phyloP scores from a whole-genome alignment of 306 rosid species.

The Cicer chorassanicum region DNA sequence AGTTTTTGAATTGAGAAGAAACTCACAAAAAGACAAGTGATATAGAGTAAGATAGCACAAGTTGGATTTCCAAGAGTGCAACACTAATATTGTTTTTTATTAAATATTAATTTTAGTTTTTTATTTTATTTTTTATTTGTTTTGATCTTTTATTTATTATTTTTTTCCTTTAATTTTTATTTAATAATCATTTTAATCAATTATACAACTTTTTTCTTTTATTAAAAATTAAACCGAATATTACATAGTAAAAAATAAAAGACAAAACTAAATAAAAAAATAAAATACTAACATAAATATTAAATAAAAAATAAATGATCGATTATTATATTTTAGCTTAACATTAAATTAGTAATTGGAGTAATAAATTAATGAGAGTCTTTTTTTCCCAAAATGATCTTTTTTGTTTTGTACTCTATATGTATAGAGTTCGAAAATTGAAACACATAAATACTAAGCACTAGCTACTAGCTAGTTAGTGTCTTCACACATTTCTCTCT shows the following conservation, averaged over 20 bases:
- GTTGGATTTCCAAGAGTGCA: constrained; percentile 65
- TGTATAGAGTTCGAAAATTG: constrained; percentile 36
- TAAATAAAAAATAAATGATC: no score
- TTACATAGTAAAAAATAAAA: no score
- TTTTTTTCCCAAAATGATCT: constrained; percentile 52
- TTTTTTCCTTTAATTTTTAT: no score
- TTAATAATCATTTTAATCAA: no score
- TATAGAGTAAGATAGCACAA: background rate
- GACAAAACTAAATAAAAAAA: no score
- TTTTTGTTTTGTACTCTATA: constrained; percentile 57
- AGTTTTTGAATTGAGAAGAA: constrained; percentile 65
- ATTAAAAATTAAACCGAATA: no score
- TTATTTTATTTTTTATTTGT: no score
- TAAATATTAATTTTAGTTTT: no score
- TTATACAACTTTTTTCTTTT: no score
- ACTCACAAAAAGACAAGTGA: constrained; percentile 59
- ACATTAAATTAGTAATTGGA: constrained; percentile 12
- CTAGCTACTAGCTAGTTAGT: constrained; percentile 37
- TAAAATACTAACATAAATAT: no score
- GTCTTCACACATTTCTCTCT: constrained; percentile 43
- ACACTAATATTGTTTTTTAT: background rate
- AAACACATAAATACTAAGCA: constrained; percentile 49
- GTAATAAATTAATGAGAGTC: constrained; percentile 34
- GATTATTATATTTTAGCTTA: background rate
- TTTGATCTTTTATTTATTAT: no score